Base-by-base conservation (phyloP, 2,329 filamentous ascomycete species). In the Aspergillus uvarum region DNA sequence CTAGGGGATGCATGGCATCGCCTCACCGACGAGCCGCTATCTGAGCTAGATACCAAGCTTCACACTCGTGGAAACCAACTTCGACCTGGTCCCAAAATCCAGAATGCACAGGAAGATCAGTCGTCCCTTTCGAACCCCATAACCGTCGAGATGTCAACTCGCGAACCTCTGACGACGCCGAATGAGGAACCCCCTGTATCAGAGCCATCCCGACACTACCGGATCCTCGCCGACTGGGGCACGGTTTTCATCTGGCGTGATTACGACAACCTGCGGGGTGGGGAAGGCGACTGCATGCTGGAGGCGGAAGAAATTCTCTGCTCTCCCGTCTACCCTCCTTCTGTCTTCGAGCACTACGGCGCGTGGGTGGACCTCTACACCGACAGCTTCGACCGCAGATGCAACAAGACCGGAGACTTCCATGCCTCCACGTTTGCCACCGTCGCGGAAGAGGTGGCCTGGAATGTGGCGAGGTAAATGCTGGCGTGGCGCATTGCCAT, bases 401-500 rank as follows among this genome's bases (percentile, higher is more conserved):
- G 51, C 44, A 59, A 67, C 0, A 32, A 61, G 7, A 58, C 54
- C 1, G 12, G 51, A 1, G 47, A 65, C 16, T 65, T 59, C 21
- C 16, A 58, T 12, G 61, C 55, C 5, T 24, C 31, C 29, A 19
- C 60, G 7, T 66, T 69, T 31, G 12, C 24, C 1, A 62, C 58
- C 16, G 49, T 32, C 3, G 44, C 49, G 16, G 64, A 65, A 24
- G 59, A 67, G 12, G 65, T 67, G 14, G 58, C 62, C 8, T 67
- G 65, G 64, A 63, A 63, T 38, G 58, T 69, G 31, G 57, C 66
- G 29, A 65, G 66, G n/a, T 67, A 57, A 56, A 35, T 68, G 21
- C 51, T 68, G 47, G 66, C 65, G 6, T 69, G 66, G 66, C 61
- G 63, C 16, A 63, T 68, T 53, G 48, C 56, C 14, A 56, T 68